phyloP scores from a whole-genome alignment of 768 basidiomycete genomes.

The Saitozyma sp. region DNA sequence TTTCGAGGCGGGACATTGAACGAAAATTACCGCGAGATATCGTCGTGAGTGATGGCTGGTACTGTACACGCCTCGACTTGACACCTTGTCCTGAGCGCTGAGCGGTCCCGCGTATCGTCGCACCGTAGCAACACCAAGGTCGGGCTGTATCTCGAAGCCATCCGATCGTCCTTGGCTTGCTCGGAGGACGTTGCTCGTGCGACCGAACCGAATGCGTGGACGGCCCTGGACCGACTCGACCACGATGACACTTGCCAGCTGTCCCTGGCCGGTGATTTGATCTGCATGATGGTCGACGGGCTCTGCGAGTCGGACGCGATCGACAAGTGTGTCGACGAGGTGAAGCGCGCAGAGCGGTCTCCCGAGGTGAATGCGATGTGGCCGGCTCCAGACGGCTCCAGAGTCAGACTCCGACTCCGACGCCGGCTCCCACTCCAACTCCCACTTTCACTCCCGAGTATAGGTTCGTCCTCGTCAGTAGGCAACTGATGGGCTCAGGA shows the following conservation, averaged over 20 bases:
- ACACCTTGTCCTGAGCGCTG: neutral
- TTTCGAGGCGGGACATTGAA: slow-evolving; percentile 33
- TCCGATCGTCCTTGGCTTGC: slow-evolving; percentile 24
- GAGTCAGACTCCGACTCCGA: too few species aligned
- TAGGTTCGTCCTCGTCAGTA: too few species aligned
- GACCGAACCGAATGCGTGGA: slow-evolving; percentile 23
- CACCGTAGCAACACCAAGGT: slow-evolving; percentile 32
- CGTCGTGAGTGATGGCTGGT: slow-evolving; percentile 23
- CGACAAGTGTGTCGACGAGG: too few species aligned
- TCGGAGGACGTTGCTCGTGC: slow-evolving; percentile 14
- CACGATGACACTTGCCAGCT: slow-evolving; percentile 30
- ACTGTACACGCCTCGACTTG: neutral
- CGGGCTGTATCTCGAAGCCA: slow-evolving; percentile 33
- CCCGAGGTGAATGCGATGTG: too few species aligned
- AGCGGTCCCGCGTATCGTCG: neutral
- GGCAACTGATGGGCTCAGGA: too few species aligned
- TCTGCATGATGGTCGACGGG: slow-evolving; percentile 17
- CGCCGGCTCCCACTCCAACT: too few species aligned
- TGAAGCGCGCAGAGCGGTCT: too few species aligned
- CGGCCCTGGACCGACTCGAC: slow-evolving; percentile 13
- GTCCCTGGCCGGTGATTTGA: slow-evolving; percentile 29
- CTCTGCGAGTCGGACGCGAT: too few species aligned
- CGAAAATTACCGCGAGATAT: slow-evolving; percentile 35
- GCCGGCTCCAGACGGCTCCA: too few species aligned
- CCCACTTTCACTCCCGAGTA: too few species aligned